Percentiles rank a stretch among this genome's conserved stretches.
These are phyloP conservation scores for Botrytis tulipae DNA, from an alignment of 2,329 filamentous ascomycete genomes.

Conservation along the genomic window DNA sequence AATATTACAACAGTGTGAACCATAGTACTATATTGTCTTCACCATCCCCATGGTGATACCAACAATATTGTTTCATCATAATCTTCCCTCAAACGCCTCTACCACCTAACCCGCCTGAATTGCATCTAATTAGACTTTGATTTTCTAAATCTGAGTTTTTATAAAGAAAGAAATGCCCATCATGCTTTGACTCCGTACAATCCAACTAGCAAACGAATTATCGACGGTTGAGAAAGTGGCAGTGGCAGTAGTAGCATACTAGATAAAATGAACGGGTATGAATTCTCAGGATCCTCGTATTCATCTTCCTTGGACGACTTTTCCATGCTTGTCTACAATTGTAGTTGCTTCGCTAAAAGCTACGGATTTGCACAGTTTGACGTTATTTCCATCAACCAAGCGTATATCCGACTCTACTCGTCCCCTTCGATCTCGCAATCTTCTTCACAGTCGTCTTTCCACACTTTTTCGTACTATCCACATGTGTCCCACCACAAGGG, in stretches of 20 bases:
- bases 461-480: conserved; percentile 56
- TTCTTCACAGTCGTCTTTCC: conserved; percentile 64
- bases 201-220: not conserved
- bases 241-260: not conserved
- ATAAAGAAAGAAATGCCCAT: not conserved
- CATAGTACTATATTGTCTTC: too few relatives aligned
- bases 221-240: not conserved
- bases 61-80: not conserved
- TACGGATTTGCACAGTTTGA: not conserved
- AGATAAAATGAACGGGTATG: not conserved
- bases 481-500: conserved; percentile 75
- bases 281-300: not conserved
- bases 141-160: too few relatives aligned
- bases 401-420: conserved; percentile 50
- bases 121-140: not conserved
- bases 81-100: not conserved
- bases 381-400: not conserved
- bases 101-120: not conserved
- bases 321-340: not conserved
- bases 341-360: not conserved
- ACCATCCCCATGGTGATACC: too few relatives aligned
- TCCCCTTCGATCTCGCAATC: conserved; percentile 63
- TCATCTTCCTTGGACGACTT: not conserved
- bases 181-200: not conserved
- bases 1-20: too few relatives aligned